A percentile compares a stretch with the other conserved stretches of the same genome.
These are phyloP conservation scores for Phaffia australis DNA, from an alignment of 768 basidiomycete species.

Conservation along the genomic window DNA sequence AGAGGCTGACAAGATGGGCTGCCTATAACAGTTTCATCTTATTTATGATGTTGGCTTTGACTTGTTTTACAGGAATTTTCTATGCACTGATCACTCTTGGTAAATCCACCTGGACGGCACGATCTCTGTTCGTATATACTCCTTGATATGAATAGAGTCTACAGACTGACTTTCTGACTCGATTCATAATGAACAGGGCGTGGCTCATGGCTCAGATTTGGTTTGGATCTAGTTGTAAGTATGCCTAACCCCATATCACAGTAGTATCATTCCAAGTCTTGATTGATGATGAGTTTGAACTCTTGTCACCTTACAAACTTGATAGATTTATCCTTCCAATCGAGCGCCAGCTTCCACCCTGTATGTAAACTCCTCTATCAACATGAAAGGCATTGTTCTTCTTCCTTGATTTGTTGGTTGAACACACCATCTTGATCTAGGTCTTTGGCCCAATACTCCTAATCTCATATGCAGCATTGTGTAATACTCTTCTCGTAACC, in stretches of 20 bases:
- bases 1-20: too few relatives aligned
- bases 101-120: constrained; percentile 27
- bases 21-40: constrained; percentile 45
- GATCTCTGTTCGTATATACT: background rate
- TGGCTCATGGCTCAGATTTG: constrained; percentile 82
- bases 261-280: too few relatives aligned
- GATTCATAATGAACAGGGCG: constrained; percentile 47
- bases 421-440: constrained; percentile 1
- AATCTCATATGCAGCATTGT: constrained; percentile 62
- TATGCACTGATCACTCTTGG: constrained; percentile 51
- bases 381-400: background rate
- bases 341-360: constrained; percentile 44
- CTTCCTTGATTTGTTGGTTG: background rate
- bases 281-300: background rate
- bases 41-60: constrained; percentile 63
- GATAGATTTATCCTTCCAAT: constrained; percentile 41
- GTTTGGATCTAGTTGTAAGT: constrained; percentile 47
- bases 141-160: background rate
- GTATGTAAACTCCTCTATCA: constrained; percentile 41
- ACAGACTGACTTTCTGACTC: constrained; percentile 16
- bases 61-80: constrained; percentile 69
- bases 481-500: constrained; percentile 66
- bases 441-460: constrained; percentile 9
- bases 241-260: background rate
- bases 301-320: background rate